Conservation (phyloP, 768 basidiomycete species). For the Leccinum subtestaceum region DNA sequence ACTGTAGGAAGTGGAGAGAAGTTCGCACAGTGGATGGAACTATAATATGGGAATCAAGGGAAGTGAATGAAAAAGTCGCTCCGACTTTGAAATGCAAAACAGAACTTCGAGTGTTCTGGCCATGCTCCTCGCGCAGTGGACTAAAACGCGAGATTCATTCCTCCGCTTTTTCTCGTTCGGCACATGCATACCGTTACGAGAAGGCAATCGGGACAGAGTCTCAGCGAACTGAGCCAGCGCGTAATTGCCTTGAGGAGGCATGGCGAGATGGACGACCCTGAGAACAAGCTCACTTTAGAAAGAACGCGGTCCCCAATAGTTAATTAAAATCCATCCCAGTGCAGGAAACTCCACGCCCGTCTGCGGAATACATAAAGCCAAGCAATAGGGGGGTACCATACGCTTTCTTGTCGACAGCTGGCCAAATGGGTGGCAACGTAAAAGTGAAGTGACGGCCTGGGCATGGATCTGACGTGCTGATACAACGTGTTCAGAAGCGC, state of each 20-base stretch:
- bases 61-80: slow-evolving; percentile 25
- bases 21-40: slow-evolving; percentile 15
- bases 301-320: slow-evolving; percentile 23
- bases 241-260: slow-evolving; percentile 35
- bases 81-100: slow-evolving; percentile 34
- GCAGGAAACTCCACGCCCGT: slow-evolving; percentile 32
- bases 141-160: slow-evolving; percentile 37
- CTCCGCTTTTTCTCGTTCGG: slow-evolving; percentile 28
- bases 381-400: slow-evolving; percentile 30
- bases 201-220: slow-evolving; percentile 30
- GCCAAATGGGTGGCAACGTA: slow-evolving; percentile 30
- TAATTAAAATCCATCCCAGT: slow-evolving; percentile 36
- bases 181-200: slow-evolving; percentile 34
- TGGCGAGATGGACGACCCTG: slow-evolving; percentile 32
- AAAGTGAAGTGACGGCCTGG: slow-evolving; percentile 28
- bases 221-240: slow-evolving; percentile 38
- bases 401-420: slow-evolving; percentile 21
- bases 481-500: slow-evolving; percentile 36
- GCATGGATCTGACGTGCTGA: slow-evolving; percentile 35
- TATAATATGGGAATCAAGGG: slow-evolving; percentile 32
- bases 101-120: slow-evolving; percentile 35
- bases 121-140: slow-evolving; percentile 34
- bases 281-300: slow-evolving; percentile 20
- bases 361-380: slow-evolving; percentile 37
- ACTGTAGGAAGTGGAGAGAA: slow-evolving; percentile 20